These are phyloP conservation scores for Solanum paucissectum DNA, from an alignment of 257 asterid genomes.

Conservation along the genomic window DNA sequence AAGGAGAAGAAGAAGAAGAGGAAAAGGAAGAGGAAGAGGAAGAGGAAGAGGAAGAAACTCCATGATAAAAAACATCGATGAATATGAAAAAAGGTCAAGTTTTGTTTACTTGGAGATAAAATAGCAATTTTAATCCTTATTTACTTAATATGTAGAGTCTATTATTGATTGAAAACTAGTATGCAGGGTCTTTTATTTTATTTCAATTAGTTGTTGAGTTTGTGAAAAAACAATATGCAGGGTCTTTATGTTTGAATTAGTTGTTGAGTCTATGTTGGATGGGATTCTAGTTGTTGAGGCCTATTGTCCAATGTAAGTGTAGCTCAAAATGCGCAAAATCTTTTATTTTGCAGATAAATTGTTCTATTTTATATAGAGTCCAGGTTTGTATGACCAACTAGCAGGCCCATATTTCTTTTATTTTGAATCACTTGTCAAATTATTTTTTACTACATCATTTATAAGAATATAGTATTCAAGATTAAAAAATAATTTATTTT, in stretches of 20 bases:
- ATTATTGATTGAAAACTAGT: not conserved
- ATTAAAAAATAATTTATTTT: not conserved
- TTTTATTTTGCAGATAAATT: not conserved
- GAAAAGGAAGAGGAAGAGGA: too few relatives aligned
- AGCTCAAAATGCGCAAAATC: not conserved
- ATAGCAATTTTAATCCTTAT: too few relatives aligned
- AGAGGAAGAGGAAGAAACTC: too few relatives aligned
- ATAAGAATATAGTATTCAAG: not conserved
- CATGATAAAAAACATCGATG: too few relatives aligned
- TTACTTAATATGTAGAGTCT: not conserved
- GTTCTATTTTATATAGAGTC: too few relatives aligned
- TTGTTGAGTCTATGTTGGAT: not conserved
- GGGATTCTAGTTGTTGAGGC: not conserved
- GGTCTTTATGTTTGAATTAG: not conserved
- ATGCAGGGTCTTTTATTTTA: not conserved
- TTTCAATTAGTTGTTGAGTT: not conserved
- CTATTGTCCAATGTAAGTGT: not conserved
- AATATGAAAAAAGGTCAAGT: too few relatives aligned
- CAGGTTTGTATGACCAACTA: not conserved
- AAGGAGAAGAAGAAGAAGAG: too few relatives aligned
- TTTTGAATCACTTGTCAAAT: not conserved
- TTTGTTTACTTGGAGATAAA: too few relatives aligned
- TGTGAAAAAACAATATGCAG: not conserved
- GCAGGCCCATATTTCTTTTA: not conserved
- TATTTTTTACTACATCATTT: not conserved